phyloP scores from a whole-genome alignment of 495 filamentous ascomycete species.

The Schizothecium vesticola region DNA sequence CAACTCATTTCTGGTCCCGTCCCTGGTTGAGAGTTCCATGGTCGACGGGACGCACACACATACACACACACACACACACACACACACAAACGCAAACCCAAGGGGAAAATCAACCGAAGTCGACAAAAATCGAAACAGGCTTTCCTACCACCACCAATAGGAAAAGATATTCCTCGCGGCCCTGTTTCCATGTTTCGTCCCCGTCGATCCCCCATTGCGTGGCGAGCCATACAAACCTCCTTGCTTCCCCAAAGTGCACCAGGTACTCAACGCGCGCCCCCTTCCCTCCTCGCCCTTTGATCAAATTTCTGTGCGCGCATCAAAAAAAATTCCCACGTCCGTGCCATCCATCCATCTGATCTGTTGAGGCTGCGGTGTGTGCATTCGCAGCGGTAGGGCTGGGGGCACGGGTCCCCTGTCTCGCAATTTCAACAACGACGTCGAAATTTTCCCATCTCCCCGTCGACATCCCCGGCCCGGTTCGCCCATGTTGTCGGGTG shows the following conservation, averaged over 20 bases:
- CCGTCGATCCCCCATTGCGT: background rate
- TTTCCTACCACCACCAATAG: background rate
- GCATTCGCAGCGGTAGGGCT: background rate
- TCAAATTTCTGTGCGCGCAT: background rate
- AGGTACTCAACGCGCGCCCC: no score
- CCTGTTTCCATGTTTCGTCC: background rate
- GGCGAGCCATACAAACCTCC: background rate
- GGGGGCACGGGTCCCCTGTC: background rate
- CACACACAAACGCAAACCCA: background rate
- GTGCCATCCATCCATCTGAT: background rate
- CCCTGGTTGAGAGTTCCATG: background rate
- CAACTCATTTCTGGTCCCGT: background rate
- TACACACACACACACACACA: background rate
- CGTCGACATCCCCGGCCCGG: no score
- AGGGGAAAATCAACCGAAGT: background rate
- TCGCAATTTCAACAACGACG: background rate
- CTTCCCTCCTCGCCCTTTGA: background rate
- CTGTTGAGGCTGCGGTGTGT: background rate
- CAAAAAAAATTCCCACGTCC: background rate
- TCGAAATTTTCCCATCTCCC: no score
- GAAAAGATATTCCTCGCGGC: background rate
- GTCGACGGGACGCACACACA: background rate
- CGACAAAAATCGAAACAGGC: background rate
- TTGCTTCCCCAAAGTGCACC: background rate
- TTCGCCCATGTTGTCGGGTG: background rate